Base-by-base conservation (phyloP, 2,329 filamentous ascomycete species). In the Bimuria novae-zelandiae region DNA sequence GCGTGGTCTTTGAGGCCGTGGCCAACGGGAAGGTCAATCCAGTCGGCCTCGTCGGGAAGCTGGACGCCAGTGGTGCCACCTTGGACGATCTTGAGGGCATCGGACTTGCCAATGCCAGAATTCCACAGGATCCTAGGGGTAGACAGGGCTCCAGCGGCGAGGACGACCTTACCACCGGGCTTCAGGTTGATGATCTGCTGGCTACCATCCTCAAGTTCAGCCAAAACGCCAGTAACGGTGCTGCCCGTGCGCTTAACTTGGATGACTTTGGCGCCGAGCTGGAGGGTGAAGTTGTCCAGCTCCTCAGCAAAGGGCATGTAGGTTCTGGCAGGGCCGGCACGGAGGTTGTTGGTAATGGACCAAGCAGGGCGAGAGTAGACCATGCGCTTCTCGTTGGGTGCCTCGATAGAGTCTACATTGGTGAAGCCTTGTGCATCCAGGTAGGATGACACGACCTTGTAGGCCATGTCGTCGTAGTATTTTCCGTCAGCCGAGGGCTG, bases 321-420 rank as follows among this genome's bases (percentile, higher is more conserved):
- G 0, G 88, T 89, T 3, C 82, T 82, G 69, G 89, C 76, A 2
- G 87, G 87, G 0, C 88, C 87, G 35, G 83, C 84, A 55, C 88
- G 79, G 68, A 88, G 83, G 41, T 85, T 86, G 41, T 84, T 72
- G 2, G 76, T 75, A 64, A 84, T 86, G 81, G 88, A 87, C 75
- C 83, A 88, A 33, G 83, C 80, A 17, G 82, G 83, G 69, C 83
- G 82, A 43, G 80, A 79, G 1, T 58, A 59, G 1, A 83, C 85
- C 60, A 78, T 75, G 71, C 88, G 86, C 80, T 90, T 90, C 65
- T 80, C 68, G 49, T 81, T 75, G 0, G 86, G 84, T 30, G 79
- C 72, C 14, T 75, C 66, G 59, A 87, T 87, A 17, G 84, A 81
- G 11, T 81, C 78, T 14, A 89, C 79, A 42, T 81, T 78, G 30